phyloP scores from a whole-genome alignment of 2,329 filamentous ascomycete species.

The Trichoderma asperellum region DNA sequence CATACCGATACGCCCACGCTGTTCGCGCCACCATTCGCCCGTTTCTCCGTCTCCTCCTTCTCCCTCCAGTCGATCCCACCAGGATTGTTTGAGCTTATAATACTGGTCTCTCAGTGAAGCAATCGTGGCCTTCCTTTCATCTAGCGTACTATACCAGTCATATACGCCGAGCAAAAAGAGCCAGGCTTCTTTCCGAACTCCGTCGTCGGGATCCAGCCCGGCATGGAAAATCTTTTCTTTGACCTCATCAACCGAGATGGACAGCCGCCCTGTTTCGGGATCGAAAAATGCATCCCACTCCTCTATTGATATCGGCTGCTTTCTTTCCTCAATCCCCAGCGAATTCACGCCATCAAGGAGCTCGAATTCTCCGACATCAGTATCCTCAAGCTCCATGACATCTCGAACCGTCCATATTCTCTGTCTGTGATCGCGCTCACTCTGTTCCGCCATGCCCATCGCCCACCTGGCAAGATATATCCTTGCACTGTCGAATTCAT shows the following conservation, averaged over 20 bases:
- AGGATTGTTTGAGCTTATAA: constrained; percentile 87
- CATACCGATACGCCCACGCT: constrained; percentile 89
- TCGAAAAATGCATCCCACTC: constrained; percentile 97
- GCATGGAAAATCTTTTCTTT: constrained; percentile 98
- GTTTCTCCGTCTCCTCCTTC: constrained; percentile 78
- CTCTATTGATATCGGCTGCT: constrained; percentile 75
- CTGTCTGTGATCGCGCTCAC: constrained; percentile 81
- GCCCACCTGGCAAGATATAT: constrained; percentile 96
- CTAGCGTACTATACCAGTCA: constrained; percentile 86
- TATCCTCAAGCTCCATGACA: constrained; percentile 91
- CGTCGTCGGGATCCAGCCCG: constrained; percentile 84
- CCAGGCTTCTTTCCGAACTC: constrained; percentile 95
- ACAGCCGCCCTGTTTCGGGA: constrained; percentile 69
- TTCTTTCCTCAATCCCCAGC: constrained; percentile 74
- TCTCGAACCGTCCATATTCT: constrained; percentile 93
- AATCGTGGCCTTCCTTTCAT: constrained; percentile 81
- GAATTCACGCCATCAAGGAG: constrained; percentile 79
- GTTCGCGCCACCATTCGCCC: constrained; percentile 96
- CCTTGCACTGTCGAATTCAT: constrained; percentile 95
- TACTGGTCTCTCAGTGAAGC: constrained; percentile 92
- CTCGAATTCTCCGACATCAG: constrained; percentile 94
- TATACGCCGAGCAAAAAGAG: constrained; percentile 89
- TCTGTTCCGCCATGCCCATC: constrained; percentile 98
- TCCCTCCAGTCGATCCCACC: constrained; percentile 94
- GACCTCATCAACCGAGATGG: constrained; percentile 85